Evolutionary conservation across 2,329 filamentous ascomycete genomes (phyloP).

Genomic region (Botrytis galanthina): DNA sequence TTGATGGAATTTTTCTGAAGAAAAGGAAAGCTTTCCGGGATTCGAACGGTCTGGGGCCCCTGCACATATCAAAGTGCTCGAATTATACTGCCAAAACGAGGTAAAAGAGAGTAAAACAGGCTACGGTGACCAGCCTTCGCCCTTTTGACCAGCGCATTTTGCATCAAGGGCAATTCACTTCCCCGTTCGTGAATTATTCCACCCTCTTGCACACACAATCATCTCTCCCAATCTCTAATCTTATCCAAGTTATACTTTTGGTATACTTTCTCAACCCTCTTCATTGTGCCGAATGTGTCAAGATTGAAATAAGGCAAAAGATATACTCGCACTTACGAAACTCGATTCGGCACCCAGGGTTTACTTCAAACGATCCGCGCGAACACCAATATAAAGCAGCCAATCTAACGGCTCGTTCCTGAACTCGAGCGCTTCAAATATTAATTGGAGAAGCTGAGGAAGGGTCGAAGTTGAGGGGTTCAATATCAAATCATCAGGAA

Average conservation of each 20-base stretch:
- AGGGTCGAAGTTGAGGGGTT: constrained; percentile 1
- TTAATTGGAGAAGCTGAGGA: constrained; percentile 8
- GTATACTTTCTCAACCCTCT: not conserved
- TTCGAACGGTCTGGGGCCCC: not conserved
- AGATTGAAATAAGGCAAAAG: not conserved
- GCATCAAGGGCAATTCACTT: constrained; percentile 16
- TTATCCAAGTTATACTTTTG: not conserved
- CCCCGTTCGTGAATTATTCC: not conserved
- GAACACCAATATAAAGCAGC: not conserved
- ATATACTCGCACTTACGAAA: not conserved
- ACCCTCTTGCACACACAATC: not conserved
- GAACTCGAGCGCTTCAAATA: not conserved
- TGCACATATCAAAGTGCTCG: not conserved
- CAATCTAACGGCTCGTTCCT: constrained; percentile 16
- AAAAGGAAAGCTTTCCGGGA: constrained; percentile 6
- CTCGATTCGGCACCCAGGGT: not conserved
- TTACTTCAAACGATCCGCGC: constrained; percentile 12
- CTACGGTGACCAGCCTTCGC: constrained; percentile 21
- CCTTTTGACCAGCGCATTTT: constrained; percentile 22
- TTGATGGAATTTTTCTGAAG: constrained; percentile 7
- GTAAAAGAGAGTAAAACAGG: not conserved
- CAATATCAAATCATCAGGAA: constrained; percentile 3
- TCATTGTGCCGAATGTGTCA: not conserved
- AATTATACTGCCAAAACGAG: not conserved
- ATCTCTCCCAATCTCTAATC: not conserved